A percentile compares a stretch with the other conserved stretches of the same genome.
phyloP scores from a whole-genome alignment of 768 basidiomycete genomes.

The Daedaleopsis sinensis region DNA sequence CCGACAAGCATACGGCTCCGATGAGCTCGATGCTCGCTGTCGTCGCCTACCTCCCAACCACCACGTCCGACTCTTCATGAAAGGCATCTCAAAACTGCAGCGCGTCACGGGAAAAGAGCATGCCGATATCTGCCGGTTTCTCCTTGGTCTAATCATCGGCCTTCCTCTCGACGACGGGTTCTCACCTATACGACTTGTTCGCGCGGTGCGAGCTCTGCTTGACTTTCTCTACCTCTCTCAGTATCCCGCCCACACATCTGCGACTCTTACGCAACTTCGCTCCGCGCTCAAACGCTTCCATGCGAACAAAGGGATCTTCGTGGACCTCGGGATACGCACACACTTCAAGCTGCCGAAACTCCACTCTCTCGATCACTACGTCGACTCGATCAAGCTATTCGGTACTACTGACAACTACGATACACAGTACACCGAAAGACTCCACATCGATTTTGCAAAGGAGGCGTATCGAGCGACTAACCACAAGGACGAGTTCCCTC shows the following conservation, averaged over 20 bases:
- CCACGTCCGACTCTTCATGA: conserved; percentile 22
- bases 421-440: conserved; percentile 29
- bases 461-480: conserved; percentile 25
- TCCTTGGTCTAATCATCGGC: conserved; percentile 24
- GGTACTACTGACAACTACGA: conserved; percentile 28
- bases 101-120: conserved; percentile 30
- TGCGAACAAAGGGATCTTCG: conserved; percentile 25
- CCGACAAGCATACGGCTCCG: conserved; percentile 4
- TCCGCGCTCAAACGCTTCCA: conserved; percentile 21
- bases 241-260: conserved; percentile 20
- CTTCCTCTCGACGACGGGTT: conserved; percentile 12
- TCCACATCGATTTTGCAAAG: conserved; percentile 50
- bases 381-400: conserved; percentile 13
- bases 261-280: conserved; percentile 11
- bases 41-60: conserved; percentile 26
- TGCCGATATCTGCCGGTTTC: conserved; percentile 22
- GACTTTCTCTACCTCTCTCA: conserved; percentile 32
- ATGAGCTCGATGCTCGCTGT: conserved; percentile 25
- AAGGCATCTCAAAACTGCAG: conserved; percentile 24
- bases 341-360: conserved; percentile 30
- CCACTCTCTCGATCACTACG: conserved; percentile 25
- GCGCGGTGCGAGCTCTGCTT: conserved; percentile 21
- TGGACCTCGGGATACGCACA: conserved; percentile 20
- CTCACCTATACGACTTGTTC: conserved; percentile 12
- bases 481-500: conserved; percentile 15